Base-by-base conservation (phyloP, 805 yeast genomes). In the Sugiyamaella boreocaroliniensis region DNA sequence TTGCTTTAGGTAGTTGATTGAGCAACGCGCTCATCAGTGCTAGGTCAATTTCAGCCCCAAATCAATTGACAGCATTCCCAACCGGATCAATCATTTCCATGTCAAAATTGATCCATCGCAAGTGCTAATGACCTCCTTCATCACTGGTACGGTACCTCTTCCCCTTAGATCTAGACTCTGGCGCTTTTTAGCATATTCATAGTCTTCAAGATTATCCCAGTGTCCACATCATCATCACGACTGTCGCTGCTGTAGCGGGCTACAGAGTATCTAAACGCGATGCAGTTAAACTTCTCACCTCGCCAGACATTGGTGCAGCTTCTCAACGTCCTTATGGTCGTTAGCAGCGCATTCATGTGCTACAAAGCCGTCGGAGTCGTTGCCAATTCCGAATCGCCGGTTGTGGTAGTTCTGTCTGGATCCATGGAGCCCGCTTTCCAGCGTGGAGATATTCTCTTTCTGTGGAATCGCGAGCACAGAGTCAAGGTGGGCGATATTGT, bases 371-470 rank as follows among this genome's bases (percentile, higher is more conserved):
- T 92, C 14, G 81, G 89, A 0, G 73, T 92, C 3, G 73, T 82
- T 1, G 77, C 97, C 10, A 82, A 88, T 69, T 82, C 97, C 0
- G 83, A 87, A 55, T 87, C 97, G 1, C 99, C 99, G 18, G 81
- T 93, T 20, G 99, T 93, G 18, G 99, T 93, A 29, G 99, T 93
- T 9, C 78, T 93, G 47, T 89, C 98, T 1, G 99, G 99, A 5
- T 92, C 98, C 1, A 93, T 93, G 99, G 99, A 93, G 68, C 99
- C 99, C 1, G 99, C 99, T 1, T 93, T 93, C 77, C 97, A 93
- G 71, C 80, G 99, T 71, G 99, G 99, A 48, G 99, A 93, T 67
- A 84, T 93, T 15, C 72, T 93, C 56, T 83, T 93, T 63, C 73
- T 93, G 52, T 90, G 96, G 96, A 93, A 93, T 69, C 76, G 97